Evolutionary conservation across 2,329 filamentous ascomycete species (phyloP).

Genomic region (Cordyceps fumosorosea): DNA sequence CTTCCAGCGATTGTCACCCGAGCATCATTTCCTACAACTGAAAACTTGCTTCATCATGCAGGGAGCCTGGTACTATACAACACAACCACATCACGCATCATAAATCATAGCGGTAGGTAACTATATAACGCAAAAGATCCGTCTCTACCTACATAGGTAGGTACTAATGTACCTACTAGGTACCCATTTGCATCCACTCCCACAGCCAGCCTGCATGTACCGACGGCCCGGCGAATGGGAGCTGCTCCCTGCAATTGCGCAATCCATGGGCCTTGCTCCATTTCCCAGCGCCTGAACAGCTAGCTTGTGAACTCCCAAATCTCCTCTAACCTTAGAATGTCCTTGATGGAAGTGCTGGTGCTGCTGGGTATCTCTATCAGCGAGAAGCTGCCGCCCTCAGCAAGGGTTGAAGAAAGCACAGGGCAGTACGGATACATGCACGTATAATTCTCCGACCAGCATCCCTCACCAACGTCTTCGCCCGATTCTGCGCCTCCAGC

Average conservation of each 20-base stretch:
- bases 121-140: neutral
- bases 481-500: too few relatives aligned
- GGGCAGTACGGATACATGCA: too few relatives aligned
- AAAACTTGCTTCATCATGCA: neutral
- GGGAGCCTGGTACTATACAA: neutral
- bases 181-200: neutral
- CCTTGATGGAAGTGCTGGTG: too few relatives aligned
- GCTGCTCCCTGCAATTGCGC: conserved; percentile 1
- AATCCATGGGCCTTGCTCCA: neutral
- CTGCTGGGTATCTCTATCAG: too few relatives aligned
- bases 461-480: too few relatives aligned
- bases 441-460: too few relatives aligned
- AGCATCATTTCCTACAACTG: too few relatives aligned
- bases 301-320: too few relatives aligned
- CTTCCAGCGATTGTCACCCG: too few relatives aligned
- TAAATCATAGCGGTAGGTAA: neutral
- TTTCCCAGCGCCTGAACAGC: neutral
- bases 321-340: neutral
- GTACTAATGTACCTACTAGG: neutral
- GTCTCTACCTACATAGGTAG: neutral
- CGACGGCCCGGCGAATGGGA: conserved; percentile 1
- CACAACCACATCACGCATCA: neutral
- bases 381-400: too few relatives aligned
- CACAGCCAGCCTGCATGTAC: neutral
- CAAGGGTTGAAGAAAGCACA: too few relatives aligned